phyloP scores from a whole-genome alignment of 176 grass and related monocot genomes.

The Juncus inflexus region DNA sequence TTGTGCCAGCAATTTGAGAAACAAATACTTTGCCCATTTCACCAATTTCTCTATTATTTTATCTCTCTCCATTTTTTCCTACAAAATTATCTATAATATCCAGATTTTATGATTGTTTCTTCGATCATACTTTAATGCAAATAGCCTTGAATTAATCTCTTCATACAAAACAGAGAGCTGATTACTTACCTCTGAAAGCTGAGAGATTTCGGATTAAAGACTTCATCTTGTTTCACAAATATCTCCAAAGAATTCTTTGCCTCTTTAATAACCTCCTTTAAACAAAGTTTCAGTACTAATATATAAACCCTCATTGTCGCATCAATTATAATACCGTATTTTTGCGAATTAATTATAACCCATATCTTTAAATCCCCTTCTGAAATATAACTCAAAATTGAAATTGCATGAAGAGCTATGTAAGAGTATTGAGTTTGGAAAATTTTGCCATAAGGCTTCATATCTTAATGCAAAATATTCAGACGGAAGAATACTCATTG shows the following conservation, averaged over 20 bases:
- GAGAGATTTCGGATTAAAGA: constrained; percentile 29
- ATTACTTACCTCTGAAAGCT: constrained; percentile 46
- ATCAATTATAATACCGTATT: constrained; percentile 52
- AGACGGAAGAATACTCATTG: constrained; percentile 52
- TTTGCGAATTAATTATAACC: constrained; percentile 48
- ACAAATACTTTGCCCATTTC: constrained; percentile 36
- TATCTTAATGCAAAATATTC: constrained; percentile 55
- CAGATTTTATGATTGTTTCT: constrained; percentile 52
- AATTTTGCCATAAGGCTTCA: constrained; percentile 58
- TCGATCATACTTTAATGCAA: constrained; percentile 39
- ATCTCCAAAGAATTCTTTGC: constrained; percentile 39
- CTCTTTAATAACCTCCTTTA: constrained; percentile 43
- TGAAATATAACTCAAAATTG: constrained; percentile 13
- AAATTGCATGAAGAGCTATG: constrained; percentile 25
- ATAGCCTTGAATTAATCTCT: constrained; percentile 40
- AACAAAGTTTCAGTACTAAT: constrained; percentile 53
- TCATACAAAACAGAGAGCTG: constrained; percentile 72
- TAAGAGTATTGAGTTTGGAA: constrained; percentile 49
- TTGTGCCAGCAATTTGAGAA: constrained; percentile 65
- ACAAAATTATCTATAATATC: constrained; percentile 29
- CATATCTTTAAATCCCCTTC: constrained; percentile 48
- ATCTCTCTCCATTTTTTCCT: constrained; percentile 21
- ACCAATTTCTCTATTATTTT: neutral
- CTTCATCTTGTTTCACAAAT: constrained; percentile 8
- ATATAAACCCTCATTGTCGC: constrained; percentile 42